Evolutionary conservation across 345 rosid species (phyloP), one percentile per base, ranked within the genome.

Genomic region (Carallia pectinifolia): DNA sequence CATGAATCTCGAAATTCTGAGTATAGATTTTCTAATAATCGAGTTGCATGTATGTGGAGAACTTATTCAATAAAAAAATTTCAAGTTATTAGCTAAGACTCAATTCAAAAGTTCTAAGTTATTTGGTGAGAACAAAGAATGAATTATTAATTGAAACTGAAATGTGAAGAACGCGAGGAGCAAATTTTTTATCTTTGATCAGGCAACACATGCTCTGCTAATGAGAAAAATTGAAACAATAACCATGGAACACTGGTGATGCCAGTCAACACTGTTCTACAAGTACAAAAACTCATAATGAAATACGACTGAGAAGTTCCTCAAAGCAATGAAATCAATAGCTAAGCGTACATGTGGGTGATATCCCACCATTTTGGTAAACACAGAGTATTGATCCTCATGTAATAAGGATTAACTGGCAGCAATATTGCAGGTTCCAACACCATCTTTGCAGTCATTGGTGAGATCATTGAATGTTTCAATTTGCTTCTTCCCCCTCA

Each of bases 401-500:
- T 10, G 34, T 33, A 40, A 10, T 69, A 33, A 47, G 53, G 48
- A 72, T 86, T 71, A 95, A 72, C 85, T 81, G 44, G 94, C 71
- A 58, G 98, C 94, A 19, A 71, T 54, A 12, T 71, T 90, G 83
- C 99, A 95, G 16, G 94, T 89, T 73, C 89, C 86, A 53, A 91
- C 69, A 29, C 97, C 97, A 56, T 90, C 96, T 83, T 87, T 95
- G 80, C 99, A 95, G 77, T 92, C 97, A 3, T 85, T 90, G 6
- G 98, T 95, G 63, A 95, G 96, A 71, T 87, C 96, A 9, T 90
- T 90, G 85, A 95, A 95, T 39, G 99, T 95, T 79, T 95, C 93
- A 27, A 92, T 78, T 87, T 90, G 99, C 85, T 87, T 94, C 84
- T 94, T 94, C 59, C 97, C 99, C 72, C 99, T 87, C 81, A 94